Base-by-base conservation (phyloP, 805 yeast species). In the Saturnispora saitoi region DNA sequence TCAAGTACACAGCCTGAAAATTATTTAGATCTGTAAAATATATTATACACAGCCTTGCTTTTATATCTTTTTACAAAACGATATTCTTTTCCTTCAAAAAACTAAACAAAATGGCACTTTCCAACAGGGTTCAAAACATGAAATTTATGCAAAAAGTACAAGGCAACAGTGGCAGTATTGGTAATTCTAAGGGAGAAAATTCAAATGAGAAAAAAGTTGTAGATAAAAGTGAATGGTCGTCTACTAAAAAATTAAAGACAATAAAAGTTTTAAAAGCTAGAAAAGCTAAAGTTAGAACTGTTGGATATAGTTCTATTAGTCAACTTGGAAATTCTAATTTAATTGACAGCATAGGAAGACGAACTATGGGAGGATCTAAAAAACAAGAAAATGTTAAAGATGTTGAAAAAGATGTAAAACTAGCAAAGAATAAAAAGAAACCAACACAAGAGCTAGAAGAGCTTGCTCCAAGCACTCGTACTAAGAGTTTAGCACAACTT, bases 121-220 rank as follows among this genome's bases (percentile, higher is more conserved):
- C 39, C 5, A 34, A 47, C 36, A 75, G 88, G 58, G 86, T 87
- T 57, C 70, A 83, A 80, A 83, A 82, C 75, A 87, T 87, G 96
- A 87, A 86, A 72, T 81, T 80, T 69, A 77, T 79, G 81, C 69
- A 57, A 47, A 59, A 72, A 32, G 77, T 74, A 20, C 71, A 66
- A 34, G 48, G 51, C 17, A 5, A 28, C 28, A 36, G 30, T 14
- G 37, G 51, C 17, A 5, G 28, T 30, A 36, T 26, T 14, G 37
- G 40, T 11, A 14, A 42, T n/a, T 63, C 57, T 22, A 66, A 60
- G 22, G 61, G 60, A 51, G 57, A 59, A 34, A 61, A 63, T n/a
- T 70, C 67, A 9, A 43, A 34, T 36, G 36, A 67, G 62, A 65
- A 59, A 42, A 75, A 70, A 47, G 62, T 74, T 14, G 67, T 65